phyloP scores from a whole-genome alignment of 2,329 filamentous ascomycete genomes.

The Aspergillus novofumigatus region DNA sequence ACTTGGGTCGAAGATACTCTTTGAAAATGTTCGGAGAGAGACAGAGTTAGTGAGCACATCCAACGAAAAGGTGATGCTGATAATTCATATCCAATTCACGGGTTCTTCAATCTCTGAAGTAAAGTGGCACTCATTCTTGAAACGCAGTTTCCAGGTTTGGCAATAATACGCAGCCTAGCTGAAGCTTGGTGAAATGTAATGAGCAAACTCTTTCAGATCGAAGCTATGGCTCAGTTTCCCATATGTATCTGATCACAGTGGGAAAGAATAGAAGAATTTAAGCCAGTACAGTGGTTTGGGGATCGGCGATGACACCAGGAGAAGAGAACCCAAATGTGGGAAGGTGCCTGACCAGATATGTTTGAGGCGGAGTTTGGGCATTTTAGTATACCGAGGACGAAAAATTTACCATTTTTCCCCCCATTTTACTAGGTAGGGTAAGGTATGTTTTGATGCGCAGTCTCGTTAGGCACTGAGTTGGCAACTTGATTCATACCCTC shows the following conservation, averaged over 20 bases:
- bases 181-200: background rate
- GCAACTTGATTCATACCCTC: background rate
- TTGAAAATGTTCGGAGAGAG: background rate
- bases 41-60: background rate
- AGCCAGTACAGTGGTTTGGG: background rate
- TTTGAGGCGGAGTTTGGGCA: constrained; percentile 16
- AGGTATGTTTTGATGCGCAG: background rate
- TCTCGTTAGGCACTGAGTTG: constrained; percentile 1
- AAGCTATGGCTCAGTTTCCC: background rate
- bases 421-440: background rate
- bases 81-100: background rate
- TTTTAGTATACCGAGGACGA: constrained; percentile 4
- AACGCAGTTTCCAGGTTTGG: background rate
- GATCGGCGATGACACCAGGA: background rate
- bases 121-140: background rate
- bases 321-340: constrained; percentile 1
- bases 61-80: background rate
- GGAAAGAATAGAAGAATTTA: background rate
- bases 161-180: background rate
- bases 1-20: background rate
- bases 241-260: background rate
- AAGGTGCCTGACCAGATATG: constrained; percentile 7
- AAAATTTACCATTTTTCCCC: background rate
- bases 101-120: background rate
- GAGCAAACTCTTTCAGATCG: background rate